Base-by-base conservation (phyloP, 208 protist species). In the Angomonas desouzai region DNA sequence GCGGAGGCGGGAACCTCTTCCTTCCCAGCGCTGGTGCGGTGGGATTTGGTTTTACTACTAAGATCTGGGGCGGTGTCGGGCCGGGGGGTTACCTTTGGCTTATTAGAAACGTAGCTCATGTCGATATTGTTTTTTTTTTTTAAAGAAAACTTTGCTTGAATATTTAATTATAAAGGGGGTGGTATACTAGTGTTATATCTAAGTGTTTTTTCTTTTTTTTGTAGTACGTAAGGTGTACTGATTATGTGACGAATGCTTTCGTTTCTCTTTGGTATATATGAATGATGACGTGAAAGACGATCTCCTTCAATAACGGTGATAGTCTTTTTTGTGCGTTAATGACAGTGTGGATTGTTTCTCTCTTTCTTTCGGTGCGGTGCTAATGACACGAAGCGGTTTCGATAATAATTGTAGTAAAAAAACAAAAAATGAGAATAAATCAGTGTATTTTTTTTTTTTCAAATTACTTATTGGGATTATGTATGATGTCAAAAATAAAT, bases 371-470 rank as follows among this genome's bases (percentile, higher is more conserved):
- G n/a, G n/a, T n/a, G n/a, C n/a, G n/a, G n/a, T n/a, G n/a, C n/a
- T n/a, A n/a, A n/a, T n/a, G n/a, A n/a, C n/a, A n/a, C n/a, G n/a
- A n/a, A n/a, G n/a, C n/a, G n/a, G n/a, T n/a, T 28, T 36, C 30
- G 53, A 53, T 20, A 28, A 57, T n/a, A 28, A 40, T 34, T 27
- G 29, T n/a, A 51, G 18, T 47, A 58, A 68, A 34, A 61, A 33
- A 29, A 64, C 38, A 51, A 59, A 28, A 25, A 56, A 61, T 34
- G 43, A 59, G 29, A 48, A 64, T 18, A n/a, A 65, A 2, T 30
- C 22, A 28, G 18, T 20, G 9, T 53, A 20, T 20, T 53, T 53
- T 53, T 22, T 53, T 53, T 53, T 53, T 22, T 53, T 29, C 20
- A 20, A 29, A 63, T 36, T 45, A 62, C 4, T 9, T 38, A 62